Evolutionary conservation across 345 rosid species (phyloP).

Genomic region (Dipteronia sinensis): DNA sequence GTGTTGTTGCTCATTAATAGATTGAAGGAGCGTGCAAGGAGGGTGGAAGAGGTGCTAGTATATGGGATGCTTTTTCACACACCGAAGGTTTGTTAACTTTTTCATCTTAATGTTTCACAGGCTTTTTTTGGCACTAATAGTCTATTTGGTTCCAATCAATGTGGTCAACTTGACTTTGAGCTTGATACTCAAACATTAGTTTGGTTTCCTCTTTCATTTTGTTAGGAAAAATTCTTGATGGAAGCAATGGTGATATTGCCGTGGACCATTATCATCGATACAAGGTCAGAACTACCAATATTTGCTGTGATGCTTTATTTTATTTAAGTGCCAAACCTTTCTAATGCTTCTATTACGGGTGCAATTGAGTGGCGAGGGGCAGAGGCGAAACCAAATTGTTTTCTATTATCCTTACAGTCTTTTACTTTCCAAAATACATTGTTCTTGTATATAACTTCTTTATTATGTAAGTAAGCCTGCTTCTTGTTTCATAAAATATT

Average conservation of each 20-base stretch:
- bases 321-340: not conserved
- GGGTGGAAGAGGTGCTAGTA: conserved; percentile 76
- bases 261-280: conserved; percentile 77
- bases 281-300: conserved; percentile 47
- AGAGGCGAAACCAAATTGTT: too few species aligned
- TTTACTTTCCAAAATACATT: not conserved
- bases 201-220: conserved; percentile 1
- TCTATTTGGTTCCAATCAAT: not conserved
- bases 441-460: conserved; percentile 1
- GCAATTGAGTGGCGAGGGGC: too few species aligned
- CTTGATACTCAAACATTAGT: not conserved
- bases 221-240: conserved; percentile 69
- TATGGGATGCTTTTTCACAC: conserved; percentile 88
- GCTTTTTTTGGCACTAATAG: too few species aligned
- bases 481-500: too few species aligned
- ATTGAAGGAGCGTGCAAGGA: conserved; percentile 87
- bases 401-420: too few species aligned
- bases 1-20: conserved; percentile 40
- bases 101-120: not conserved
- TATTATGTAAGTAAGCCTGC: not conserved
- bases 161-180: not conserved
- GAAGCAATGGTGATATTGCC: conserved; percentile 73
- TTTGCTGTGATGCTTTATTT: not conserved
- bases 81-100: conserved; percentile 43
- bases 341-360: not conserved